Percentiles rank a stretch among this genome's conserved stretches.
These are phyloP conservation scores for Fonsecaea nubica DNA, from an alignment of 2,329 filamentous ascomycete species.

Conservation along the genomic window DNA sequence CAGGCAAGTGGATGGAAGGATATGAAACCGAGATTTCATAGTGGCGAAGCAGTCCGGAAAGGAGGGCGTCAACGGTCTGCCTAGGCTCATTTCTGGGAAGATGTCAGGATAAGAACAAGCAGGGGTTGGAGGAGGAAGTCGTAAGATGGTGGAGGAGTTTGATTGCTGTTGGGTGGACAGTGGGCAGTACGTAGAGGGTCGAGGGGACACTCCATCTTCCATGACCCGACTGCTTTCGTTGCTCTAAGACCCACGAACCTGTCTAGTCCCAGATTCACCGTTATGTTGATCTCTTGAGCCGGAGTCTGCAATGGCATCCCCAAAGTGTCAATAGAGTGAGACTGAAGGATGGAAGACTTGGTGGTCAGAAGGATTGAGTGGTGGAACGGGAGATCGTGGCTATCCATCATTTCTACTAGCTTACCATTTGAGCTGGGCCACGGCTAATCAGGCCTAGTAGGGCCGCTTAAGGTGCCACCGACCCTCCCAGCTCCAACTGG, in stretches of 20 bases:
- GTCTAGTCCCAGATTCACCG: background rate
- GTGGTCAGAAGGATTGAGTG: background rate
- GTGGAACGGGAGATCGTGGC: constrained; percentile 13
- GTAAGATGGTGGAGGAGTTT: constrained; percentile 30
- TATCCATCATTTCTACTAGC: constrained; percentile 2
- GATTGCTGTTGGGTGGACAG: constrained; percentile 26
- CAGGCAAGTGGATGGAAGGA: constrained; percentile 18
- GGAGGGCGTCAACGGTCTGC: constrained; percentile 11
- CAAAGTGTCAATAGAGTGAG: background rate
- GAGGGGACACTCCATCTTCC: background rate
- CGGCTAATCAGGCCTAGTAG: constrained; percentile 13
- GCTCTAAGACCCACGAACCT: background rate
- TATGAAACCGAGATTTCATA: constrained; percentile 33
- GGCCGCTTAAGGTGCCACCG: constrained; percentile 12
- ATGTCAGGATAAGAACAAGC: constrained; percentile 22
- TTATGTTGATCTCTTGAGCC: background rate
- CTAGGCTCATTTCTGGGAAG: constrained; percentile 22
- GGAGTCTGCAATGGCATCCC: background rate
- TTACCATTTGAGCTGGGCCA: constrained; percentile 2
- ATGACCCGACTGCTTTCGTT: background rate
- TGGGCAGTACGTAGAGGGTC: constrained; percentile 15
- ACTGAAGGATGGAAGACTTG: background rate
- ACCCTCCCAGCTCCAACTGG: constrained; percentile 15
- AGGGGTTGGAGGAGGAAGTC: constrained; percentile 20
- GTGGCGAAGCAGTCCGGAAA: constrained; percentile 23